Conservation (phyloP, 2,329 filamentous ascomycete genomes). For the Penicillium sp. region DNA sequence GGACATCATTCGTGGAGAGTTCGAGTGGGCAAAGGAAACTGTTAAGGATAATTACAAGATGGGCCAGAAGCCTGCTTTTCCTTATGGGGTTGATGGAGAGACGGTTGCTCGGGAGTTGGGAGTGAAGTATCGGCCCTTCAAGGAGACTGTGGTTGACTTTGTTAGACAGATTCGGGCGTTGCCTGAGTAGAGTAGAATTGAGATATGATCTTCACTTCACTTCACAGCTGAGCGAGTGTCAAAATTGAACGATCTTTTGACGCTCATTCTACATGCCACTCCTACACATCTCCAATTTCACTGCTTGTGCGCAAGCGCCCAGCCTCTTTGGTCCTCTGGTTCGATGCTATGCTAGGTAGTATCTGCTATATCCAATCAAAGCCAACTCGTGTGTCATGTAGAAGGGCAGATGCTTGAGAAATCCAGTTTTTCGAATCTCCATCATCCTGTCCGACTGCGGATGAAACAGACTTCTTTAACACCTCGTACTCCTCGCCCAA, state of each 20-base stretch:
- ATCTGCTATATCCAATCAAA: conserved; percentile 17
- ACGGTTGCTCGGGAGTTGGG: conserved; percentile 43
- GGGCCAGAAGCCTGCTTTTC: conserved; percentile 31
- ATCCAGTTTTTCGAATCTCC: conserved; percentile 18
- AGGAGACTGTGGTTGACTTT: conserved; percentile 20
- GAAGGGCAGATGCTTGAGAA: conserved; percentile 8
- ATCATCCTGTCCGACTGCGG: conserved; percentile 10
- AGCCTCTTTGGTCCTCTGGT: too few relatives aligned
- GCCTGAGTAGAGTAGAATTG: neutral
- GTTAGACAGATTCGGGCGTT: conserved; percentile 13
- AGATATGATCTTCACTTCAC: too few relatives aligned
- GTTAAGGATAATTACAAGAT: conserved; percentile 36
- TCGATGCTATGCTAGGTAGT: too few relatives aligned
- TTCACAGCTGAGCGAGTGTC: too few relatives aligned
- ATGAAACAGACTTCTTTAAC: neutral
- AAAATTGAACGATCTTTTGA: too few relatives aligned
- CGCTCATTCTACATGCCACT: too few relatives aligned
- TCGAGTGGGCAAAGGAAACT: conserved; percentile 36
- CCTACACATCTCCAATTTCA: too few relatives aligned
- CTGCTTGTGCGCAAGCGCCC: too few relatives aligned
- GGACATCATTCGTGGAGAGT: conserved; percentile 42
- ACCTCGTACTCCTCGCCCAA: neutral
- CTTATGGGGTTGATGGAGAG: conserved; percentile 45
- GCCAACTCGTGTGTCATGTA: conserved; percentile 8
- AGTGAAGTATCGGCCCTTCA: conserved; percentile 31